A percentile compares a stretch with the other conserved stretches of the same genome.
These are phyloP conservation scores for Coniella lustricola DNA, from an alignment of 2,329 filamentous ascomycete genomes.

Conservation along the genomic window DNA sequence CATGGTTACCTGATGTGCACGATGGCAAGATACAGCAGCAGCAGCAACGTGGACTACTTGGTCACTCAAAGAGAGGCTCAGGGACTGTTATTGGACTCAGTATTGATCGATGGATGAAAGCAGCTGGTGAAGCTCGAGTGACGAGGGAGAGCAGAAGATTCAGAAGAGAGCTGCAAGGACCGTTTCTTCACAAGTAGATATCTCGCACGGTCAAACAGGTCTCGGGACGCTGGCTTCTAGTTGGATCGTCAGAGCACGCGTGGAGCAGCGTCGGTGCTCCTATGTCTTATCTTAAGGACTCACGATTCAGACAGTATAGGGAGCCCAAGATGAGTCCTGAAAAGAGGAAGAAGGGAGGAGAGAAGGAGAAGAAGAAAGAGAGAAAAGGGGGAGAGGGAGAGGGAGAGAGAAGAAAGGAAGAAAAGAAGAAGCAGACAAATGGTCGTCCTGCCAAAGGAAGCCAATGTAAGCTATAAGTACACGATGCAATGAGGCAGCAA, in stretches of 20 bases:
- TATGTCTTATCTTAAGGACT: neutral
- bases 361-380: neutral
- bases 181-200: too few species aligned
- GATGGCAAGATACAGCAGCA: neutral
- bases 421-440: neutral
- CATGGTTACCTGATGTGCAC: slow-evolving; percentile 6
- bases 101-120: too few species aligned
- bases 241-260: too few species aligned
- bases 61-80: neutral
- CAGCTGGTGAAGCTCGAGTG: too few species aligned
- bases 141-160: too few species aligned
- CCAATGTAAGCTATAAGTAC: too few species aligned
- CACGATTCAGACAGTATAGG: neutral
- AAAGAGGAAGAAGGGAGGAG: neutral
- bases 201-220: too few species aligned
- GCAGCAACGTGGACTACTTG: neutral
- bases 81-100: neutral
- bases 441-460: too few species aligned
- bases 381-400: neutral
- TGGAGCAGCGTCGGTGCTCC: neutral
- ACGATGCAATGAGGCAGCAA: too few species aligned
- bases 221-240: too few species aligned
- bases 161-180: too few species aligned
- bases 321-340: neutral
- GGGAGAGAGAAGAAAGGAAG: neutral